phyloP scores from a whole-genome alignment of 305 asterid species.

The Salvia sclarea region DNA sequence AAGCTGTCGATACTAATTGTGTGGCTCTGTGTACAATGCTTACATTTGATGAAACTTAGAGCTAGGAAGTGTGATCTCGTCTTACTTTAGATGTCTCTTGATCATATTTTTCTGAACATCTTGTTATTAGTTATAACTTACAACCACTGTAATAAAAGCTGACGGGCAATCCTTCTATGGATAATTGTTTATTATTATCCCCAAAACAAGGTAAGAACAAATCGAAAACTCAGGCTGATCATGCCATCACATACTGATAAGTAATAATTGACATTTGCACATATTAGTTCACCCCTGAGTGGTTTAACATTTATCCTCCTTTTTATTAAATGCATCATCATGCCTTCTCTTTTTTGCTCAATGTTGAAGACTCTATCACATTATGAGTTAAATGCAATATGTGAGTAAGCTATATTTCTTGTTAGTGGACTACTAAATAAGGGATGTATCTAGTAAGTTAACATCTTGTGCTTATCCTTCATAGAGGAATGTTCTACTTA shows the following conservation, averaged over 20 bases:
- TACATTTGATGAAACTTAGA: neutral
- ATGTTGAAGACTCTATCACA: neutral
- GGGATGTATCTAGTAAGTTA: neutral
- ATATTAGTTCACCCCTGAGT: neutral
- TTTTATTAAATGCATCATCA: neutral
- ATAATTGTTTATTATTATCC: neutral
- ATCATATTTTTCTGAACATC: neutral
- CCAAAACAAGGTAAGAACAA: neutral
- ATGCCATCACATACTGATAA: constrained; percentile 1
- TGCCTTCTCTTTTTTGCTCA: neutral
- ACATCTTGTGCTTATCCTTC: neutral
- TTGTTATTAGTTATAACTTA: neutral
- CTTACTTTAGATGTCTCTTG: constrained; percentile 2
- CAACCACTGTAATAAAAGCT: neutral
- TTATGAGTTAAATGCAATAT: neutral
- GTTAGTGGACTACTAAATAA: neutral
- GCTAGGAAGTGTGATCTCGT: neutral
- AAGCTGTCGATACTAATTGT: neutral
- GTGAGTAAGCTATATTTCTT: neutral
- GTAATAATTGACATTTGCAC: neutral
- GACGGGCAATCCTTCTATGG: neutral
- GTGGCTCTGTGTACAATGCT: neutral
- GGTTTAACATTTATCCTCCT: neutral
- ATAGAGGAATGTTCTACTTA: neutral
- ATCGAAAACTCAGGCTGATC: neutral